A percentile compares a stretch with the other conserved stretches of the same genome.
phyloP scores from a whole-genome alignment of 2,329 filamentous ascomycete genomes.

The Phialemoniopsis sp. region DNA sequence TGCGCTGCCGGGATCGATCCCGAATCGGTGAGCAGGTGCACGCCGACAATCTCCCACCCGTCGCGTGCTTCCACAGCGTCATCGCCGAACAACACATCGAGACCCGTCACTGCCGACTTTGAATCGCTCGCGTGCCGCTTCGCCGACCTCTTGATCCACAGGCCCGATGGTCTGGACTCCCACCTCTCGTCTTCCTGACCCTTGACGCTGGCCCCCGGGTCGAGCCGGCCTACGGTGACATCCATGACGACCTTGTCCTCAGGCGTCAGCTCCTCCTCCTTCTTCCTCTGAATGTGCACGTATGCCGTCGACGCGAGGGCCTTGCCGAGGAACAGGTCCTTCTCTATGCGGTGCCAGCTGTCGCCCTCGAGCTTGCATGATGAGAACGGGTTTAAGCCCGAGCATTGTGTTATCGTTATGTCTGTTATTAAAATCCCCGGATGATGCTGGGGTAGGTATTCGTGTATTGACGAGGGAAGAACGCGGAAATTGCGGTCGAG shows the following conservation, averaged over 20 bases:
- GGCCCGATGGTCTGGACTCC: slow-evolving; percentile 71
- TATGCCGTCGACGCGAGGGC: slow-evolving; percentile 75
- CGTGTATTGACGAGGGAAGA: slow-evolving; percentile 80
- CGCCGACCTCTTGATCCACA: slow-evolving; percentile 77
- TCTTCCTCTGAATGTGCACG: slow-evolving; percentile 76
- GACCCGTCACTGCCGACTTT: slow-evolving; percentile 68
- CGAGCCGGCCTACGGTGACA: slow-evolving; percentile 67
- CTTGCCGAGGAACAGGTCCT: slow-evolving; percentile 78
- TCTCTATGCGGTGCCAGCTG: slow-evolving; percentile 79
- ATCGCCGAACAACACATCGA: slow-evolving; percentile 85
- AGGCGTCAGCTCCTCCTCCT: slow-evolving; percentile 73
- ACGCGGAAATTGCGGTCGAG: slow-evolving; percentile 88
- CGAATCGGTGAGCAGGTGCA: slow-evolving; percentile 66
- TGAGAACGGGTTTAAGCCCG: slow-evolving; percentile 67
- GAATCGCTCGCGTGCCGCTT: slow-evolving; percentile 73
- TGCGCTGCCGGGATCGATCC: slow-evolving; percentile 63
- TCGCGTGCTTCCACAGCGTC: slow-evolving; percentile 87
- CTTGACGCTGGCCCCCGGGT: slow-evolving; percentile 57
- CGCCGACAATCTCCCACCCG: slow-evolving; percentile 78
- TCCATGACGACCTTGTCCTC: slow-evolving; percentile 79
- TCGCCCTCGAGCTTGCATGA: slow-evolving; percentile 70
- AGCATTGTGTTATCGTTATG: slow-evolving; percentile 74
- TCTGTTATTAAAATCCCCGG: slow-evolving; percentile 83
- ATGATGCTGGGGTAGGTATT: slow-evolving; percentile 81
- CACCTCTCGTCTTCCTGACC: slow-evolving; percentile 60